Conservation (phyloP, 768 basidiomycete genomes). For the Filobasidium wieringae region DNA sequence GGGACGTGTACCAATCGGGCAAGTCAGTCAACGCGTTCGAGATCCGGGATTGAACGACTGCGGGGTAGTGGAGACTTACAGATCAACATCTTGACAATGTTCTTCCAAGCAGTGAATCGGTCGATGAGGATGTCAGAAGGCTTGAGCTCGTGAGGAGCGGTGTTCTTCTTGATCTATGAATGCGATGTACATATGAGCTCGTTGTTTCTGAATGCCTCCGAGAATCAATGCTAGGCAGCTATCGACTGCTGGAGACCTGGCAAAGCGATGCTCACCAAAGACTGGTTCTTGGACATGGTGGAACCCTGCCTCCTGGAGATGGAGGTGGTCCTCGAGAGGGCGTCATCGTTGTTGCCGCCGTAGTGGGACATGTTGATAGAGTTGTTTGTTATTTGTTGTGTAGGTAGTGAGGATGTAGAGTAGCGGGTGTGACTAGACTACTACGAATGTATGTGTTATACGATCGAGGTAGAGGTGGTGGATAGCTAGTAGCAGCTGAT, state of each 20-base stretch:
- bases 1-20: background rate
- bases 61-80: constrained; percentile 20
- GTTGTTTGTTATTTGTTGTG: no score
- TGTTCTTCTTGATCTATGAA: constrained; percentile 89
- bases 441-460: no score
- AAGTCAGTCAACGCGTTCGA: background rate
- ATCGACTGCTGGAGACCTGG: background rate
- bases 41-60: background rate
- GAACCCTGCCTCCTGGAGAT: constrained; percentile 56
- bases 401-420: no score
- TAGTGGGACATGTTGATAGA: constrained; percentile 31
- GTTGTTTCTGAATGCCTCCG: background rate
- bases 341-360: constrained; percentile 24
- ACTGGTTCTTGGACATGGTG: constrained; percentile 64
- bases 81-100: constrained; percentile 88
- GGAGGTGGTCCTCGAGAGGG: constrained; percentile 57
- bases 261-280: constrained; percentile 43
- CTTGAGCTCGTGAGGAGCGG: constrained; percentile 73
- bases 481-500: no score
- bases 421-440: no score
- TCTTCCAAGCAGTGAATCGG: constrained; percentile 63
- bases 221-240: no score
- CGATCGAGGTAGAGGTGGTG: no score
- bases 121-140: constrained; percentile 96
- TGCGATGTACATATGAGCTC: background rate